Conservation (phyloP, 2,329 filamentous ascomycete species). For the Tothia fuscella region DNA sequence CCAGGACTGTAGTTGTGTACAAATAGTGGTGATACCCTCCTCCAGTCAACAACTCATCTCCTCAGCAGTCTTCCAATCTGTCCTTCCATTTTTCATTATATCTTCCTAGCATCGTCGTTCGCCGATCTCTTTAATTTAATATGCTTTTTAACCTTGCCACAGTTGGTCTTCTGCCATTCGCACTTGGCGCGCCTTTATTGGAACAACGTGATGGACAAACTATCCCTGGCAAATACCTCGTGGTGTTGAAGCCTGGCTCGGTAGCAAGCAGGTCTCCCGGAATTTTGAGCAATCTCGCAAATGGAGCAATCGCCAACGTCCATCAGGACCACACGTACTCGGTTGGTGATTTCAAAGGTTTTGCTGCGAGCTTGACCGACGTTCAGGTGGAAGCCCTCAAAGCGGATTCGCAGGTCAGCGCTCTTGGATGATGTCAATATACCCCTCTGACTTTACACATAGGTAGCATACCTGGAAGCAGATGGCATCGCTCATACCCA, state of each 20-base stretch:
- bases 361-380: conserved; percentile 4
- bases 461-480: conserved; percentile 6
- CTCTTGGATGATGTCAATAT: not conserved
- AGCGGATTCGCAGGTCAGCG: not conserved
- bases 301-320: not conserved
- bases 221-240: conserved; percentile 12
- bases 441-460: not conserved
- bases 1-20: no score
- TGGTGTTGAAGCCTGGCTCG: conserved; percentile 10
- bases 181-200: conserved; percentile 7
- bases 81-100: no score
- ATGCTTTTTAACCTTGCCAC: conserved; percentile 1
- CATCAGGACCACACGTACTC: conserved; percentile 2
- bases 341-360: conserved; percentile 9
- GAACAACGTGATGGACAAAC: conserved; percentile 4
- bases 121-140: not conserved
- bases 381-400: not conserved
- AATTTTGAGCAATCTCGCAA: not conserved
- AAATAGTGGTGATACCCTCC: no score
- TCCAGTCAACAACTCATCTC: no score
- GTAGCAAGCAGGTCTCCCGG: not conserved
- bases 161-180: conserved; percentile 1
- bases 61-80: no score
- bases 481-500: conserved; percentile 5
- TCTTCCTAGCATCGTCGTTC: no score